Evolutionary conservation across 2,329 filamentous ascomycete species (phyloP).

Genomic region (Botryotinia narcissicola): DNA sequence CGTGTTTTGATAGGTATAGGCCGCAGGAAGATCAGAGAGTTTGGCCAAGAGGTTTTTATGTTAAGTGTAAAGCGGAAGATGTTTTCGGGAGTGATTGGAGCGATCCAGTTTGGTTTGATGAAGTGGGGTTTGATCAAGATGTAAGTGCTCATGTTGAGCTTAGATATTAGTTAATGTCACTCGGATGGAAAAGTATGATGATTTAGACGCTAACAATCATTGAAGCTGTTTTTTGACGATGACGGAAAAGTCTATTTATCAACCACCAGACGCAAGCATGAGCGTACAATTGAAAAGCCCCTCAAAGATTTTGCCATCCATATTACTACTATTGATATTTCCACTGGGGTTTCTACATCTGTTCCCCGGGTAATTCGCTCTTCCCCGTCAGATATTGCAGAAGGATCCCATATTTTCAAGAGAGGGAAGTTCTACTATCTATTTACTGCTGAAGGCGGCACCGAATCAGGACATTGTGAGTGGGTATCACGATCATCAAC

Average conservation of each 20-base stretch:
- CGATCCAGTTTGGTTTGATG: conserved; percentile 18
- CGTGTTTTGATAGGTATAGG: conserved; percentile 37
- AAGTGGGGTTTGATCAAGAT: conserved; percentile 19
- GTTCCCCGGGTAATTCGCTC: conserved; percentile 34
- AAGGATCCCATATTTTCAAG: conserved; percentile 55
- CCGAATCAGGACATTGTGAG: conserved; percentile 45
- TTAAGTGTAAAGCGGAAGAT: conserved; percentile 13
- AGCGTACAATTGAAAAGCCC: neutral
- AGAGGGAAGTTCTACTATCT: conserved; percentile 54
- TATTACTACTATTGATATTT: conserved; percentile 42
- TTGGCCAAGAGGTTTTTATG: conserved; percentile 14
- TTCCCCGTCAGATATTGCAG: conserved; percentile 50
- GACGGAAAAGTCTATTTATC: conserved; percentile 50
- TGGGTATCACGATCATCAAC: conserved; percentile 8
- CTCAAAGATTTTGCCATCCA: conserved; percentile 35
- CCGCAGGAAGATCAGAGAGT: conserved; percentile 13
- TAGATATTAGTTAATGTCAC: neutral
- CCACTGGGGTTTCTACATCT: conserved; percentile 43
- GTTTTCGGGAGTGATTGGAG: conserved; percentile 11
- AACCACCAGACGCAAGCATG: conserved; percentile 10
- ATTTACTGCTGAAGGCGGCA: conserved; percentile 54
- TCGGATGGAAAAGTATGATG: neutral
- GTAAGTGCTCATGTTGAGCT: neutral
- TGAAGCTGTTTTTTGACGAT: conserved; percentile 49
- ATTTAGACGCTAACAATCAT: neutral